Evolutionary conservation across 2,329 filamentous ascomycete genomes (phyloP).

Genomic region (Dactylonectria estremocensis): DNA sequence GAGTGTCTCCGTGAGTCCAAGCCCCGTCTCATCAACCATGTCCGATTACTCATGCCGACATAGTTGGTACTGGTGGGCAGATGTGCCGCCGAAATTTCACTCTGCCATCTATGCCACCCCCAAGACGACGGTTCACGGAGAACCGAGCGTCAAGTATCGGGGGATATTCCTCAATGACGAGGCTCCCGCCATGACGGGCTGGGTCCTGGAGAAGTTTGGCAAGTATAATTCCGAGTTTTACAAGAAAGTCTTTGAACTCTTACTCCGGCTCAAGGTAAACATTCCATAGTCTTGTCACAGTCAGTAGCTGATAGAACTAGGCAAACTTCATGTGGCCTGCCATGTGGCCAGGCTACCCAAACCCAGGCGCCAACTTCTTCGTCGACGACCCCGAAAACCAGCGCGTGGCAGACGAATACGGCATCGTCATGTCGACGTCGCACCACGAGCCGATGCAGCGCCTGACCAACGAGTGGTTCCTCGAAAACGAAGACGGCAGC

Average conservation of each 20-base stretch:
- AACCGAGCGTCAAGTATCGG: slow-evolving; percentile 77
- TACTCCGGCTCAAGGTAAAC: background rate
- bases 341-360: slow-evolving; percentile 70
- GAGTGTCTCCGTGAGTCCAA: too few relatives aligned
- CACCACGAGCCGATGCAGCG: slow-evolving; percentile 41
- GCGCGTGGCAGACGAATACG: slow-evolving; percentile 65
- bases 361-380: slow-evolving; percentile 70
- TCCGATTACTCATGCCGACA: too few relatives aligned
- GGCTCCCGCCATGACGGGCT: slow-evolving; percentile 77
- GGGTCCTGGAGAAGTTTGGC: slow-evolving; percentile 64
- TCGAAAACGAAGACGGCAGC: too few relatives aligned
- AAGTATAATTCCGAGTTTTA: slow-evolving; percentile 76
- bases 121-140: slow-evolving; percentile 68
- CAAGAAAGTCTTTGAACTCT: slow-evolving; percentile 73
- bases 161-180: slow-evolving; percentile 82
- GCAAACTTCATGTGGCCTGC: slow-evolving; percentile 79
- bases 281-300: rapidly evolving
- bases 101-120: slow-evolving; percentile 67
- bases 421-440: slow-evolving; percentile 33
- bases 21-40: too few relatives aligned
- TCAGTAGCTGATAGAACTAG: slow-evolving; percentile 30
- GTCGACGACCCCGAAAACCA: slow-evolving; percentile 73
- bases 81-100: background rate
- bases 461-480: slow-evolving; percentile 36
- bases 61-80: slow-evolving; percentile 59